These are phyloP conservation scores for Cucurbita moschata DNA, from an alignment of 306 rosid genomes.

Conservation along the genomic window DNA sequence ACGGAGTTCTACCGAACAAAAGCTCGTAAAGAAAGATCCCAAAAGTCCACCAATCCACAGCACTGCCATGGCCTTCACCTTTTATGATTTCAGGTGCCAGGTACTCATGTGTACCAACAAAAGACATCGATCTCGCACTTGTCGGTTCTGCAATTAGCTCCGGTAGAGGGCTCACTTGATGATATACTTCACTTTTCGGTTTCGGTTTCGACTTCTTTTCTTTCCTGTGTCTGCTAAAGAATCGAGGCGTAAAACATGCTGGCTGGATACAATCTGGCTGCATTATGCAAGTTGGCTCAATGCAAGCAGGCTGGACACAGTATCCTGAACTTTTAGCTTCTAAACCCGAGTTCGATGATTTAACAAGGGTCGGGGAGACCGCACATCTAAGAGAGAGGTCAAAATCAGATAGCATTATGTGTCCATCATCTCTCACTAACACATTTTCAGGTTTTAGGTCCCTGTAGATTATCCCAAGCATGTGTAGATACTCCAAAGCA, in stretches of 20 bases:
- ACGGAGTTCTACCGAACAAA: constrained; percentile 84
- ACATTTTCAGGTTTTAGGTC: constrained; percentile 96
- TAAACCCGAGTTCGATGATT: constrained; percentile 34
- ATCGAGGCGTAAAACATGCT: constrained; percentile 58
- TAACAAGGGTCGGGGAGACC: constrained; percentile 72
- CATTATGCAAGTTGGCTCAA: constrained; percentile 65
- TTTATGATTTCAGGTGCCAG: constrained; percentile 87
- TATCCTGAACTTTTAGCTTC: constrained; percentile 55
- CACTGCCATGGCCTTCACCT: constrained; percentile 98
- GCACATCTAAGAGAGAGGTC: constrained; percentile 90
- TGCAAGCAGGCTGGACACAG: constrained; percentile 72
- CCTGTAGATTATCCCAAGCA: constrained; percentile 90
- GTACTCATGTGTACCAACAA: constrained; percentile 95
- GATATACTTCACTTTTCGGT: constrained; percentile 42
- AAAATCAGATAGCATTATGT: constrained; percentile 90
- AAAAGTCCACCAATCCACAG: constrained; percentile 98
- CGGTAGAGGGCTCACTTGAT: constrained; percentile 66
- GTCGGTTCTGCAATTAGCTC: constrained; percentile 92
- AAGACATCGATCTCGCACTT: constrained; percentile 86
- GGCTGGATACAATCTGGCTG: constrained; percentile 81
- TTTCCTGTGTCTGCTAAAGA: constrained; percentile 49
- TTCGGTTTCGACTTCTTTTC: constrained; percentile 46
- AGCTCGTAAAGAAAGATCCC: constrained; percentile 93
- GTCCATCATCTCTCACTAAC: constrained; percentile 93
- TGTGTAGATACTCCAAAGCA: constrained; percentile 94